Percentiles rank a stretch among this genome's conserved stretches.
phyloP scores from a whole-genome alignment of 129 eudicot species.

The Sambucus nigra region DNA sequence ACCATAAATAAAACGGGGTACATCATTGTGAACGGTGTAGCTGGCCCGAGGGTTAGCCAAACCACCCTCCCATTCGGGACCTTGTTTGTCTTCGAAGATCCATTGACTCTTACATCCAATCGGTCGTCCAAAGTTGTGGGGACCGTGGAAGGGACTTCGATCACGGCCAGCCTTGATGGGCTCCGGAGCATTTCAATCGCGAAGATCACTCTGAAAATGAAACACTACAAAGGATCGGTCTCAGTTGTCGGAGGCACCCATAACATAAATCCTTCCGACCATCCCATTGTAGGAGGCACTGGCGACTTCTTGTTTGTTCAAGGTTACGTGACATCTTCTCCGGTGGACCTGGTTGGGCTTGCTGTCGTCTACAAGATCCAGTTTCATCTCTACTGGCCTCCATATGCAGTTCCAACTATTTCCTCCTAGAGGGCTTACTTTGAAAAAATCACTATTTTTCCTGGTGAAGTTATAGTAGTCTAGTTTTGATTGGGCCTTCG shows the following conservation, averaged over 20 bases:
- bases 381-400: constrained; percentile 56
- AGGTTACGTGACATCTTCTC: constrained; percentile 51
- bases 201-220: constrained; percentile 24
- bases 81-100: constrained; percentile 38
- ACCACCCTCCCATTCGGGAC: constrained; percentile 52
- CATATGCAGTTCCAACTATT: constrained; percentile 28
- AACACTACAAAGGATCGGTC: constrained; percentile 40
- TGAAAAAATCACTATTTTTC: not conserved
- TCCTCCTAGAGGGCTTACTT: not conserved
- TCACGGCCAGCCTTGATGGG: constrained; percentile 47
- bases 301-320: constrained; percentile 50
- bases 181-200: constrained; percentile 38
- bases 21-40: constrained; percentile 31
- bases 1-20: constrained; percentile 45
- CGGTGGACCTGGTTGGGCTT: constrained; percentile 28
- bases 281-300: constrained; percentile 59
- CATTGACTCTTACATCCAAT: constrained; percentile 34
- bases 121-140: constrained; percentile 33
- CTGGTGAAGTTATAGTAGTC: too few species aligned
- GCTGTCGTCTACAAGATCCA: constrained; percentile 39
- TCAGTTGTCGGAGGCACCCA: constrained; percentile 35
- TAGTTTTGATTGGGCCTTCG: not conserved
- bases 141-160: constrained; percentile 30
- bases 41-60: constrained; percentile 31
- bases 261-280: constrained; percentile 36